These are phyloP conservation scores for Aphanomyces cochlioides DNA, from an alignment of 352 stramenopile genomes.

Conservation along the genomic window DNA sequence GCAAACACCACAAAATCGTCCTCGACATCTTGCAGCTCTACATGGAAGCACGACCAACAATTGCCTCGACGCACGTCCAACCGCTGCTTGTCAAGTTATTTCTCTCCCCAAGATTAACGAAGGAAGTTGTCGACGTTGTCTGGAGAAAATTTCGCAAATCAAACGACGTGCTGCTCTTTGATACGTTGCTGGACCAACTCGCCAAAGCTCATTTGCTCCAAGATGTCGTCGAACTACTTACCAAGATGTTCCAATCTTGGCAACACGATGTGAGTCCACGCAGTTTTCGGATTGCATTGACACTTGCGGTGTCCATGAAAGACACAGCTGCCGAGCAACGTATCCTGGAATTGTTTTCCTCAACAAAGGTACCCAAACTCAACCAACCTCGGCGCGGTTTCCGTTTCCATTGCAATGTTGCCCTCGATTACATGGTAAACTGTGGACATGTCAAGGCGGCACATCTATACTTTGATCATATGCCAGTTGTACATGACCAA, in stretches of 20 bases:
- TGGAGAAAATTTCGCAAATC: not conserved
- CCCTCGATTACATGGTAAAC: no score
- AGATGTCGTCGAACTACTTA: not conserved
- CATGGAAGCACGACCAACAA: not conserved
- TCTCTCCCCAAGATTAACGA: not conserved
- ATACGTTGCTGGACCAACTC: not conserved
- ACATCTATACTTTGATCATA: no score
- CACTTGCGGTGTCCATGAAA: not conserved
- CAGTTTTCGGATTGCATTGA: slow-evolving; percentile 1
- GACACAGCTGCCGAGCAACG: not conserved
- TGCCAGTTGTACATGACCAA: no score
- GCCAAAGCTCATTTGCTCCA: not conserved
- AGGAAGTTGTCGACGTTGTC: not conserved
- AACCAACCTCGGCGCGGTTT: no score
- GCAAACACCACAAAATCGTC: not conserved
- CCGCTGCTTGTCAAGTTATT: not conserved
- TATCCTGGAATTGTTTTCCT: not conserved
- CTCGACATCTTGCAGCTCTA: not conserved
- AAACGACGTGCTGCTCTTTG: not conserved
- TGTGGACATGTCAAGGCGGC: no score
- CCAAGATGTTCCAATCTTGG: not conserved
- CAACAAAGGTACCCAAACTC: no score
- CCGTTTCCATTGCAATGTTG: no score
- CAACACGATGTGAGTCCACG: not conserved
- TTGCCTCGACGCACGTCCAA: not conserved